Percentiles rank a stretch among this genome's conserved stretches.
These are phyloP conservation scores for Plasmodium cynomolgi DNA, from an alignment of 169 alveolate genomes.

Conservation along the genomic window DNA sequence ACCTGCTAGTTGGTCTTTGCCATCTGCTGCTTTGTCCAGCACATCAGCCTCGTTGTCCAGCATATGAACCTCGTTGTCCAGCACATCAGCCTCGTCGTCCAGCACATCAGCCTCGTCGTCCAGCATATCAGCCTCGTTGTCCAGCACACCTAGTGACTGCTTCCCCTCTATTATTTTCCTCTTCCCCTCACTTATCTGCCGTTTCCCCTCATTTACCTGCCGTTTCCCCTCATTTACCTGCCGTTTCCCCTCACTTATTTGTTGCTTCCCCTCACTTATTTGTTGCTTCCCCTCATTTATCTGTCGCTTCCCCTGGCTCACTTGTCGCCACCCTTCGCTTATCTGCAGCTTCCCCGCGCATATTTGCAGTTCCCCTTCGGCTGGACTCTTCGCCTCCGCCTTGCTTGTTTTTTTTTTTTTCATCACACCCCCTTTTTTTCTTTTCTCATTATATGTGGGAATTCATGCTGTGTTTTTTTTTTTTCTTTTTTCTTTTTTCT, in stretches of 20 bases:
- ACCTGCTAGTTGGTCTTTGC: too few species aligned
- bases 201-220: constrained; percentile 11
- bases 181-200: constrained; percentile 20
- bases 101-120: neutral
- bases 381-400: neutral
- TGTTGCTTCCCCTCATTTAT: constrained; percentile 39
- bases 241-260: constrained; percentile 33
- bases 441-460: neutral
- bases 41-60: neutral
- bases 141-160: constrained; percentile 2
- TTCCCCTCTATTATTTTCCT: constrained; percentile 8
- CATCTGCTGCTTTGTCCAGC: neutral
- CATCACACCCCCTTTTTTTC: neutral
- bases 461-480: neutral
- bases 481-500: constrained; percentile 1
- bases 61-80: too few species aligned
- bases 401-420: neutral
- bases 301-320: constrained; percentile 41
- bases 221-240: constrained; percentile 46
- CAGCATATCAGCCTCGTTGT: neutral
- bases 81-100: neutral
- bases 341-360: constrained; percentile 12
- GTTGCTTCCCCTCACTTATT: constrained; percentile 17
- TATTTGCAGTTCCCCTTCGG: constrained; percentile 2
- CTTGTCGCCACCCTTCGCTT: constrained; percentile 15